Conservation (phyloP, 23 red algal genomes). For the Pyropia yezoensis region DNA sequence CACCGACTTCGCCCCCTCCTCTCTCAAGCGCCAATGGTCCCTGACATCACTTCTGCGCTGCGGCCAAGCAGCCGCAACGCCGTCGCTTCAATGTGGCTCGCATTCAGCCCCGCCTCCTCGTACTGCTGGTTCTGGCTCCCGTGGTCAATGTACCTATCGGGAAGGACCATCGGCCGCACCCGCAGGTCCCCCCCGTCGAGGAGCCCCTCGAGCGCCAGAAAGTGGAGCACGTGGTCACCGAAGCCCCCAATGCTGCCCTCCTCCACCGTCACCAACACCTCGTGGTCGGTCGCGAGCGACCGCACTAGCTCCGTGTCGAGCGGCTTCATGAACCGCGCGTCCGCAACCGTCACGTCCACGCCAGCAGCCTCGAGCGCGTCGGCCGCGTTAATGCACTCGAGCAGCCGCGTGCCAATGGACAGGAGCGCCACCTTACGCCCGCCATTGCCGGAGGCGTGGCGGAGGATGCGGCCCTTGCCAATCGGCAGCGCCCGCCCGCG, state of each 20-base stretch:
- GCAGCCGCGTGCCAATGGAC: slow-evolving; percentile 74
- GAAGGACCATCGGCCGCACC: background rate
- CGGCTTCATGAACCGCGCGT: slow-evolving; percentile 95
- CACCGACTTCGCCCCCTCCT: too few species aligned
- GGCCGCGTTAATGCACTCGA: slow-evolving; percentile 71
- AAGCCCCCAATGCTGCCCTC: slow-evolving; percentile 95
- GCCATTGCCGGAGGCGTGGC: slow-evolving; percentile 1
- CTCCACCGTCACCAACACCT: slow-evolving; percentile 87
- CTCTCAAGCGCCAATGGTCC: too few species aligned
- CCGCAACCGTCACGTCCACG: slow-evolving; percentile 67
- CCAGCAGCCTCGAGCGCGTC: slow-evolving; percentile 42
- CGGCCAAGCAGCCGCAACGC: slow-evolving; percentile 76
- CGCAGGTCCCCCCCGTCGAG: slow-evolving; percentile 64
- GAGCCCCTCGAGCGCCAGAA: slow-evolving; percentile 47
- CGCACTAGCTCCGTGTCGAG: slow-evolving; percentile 79
- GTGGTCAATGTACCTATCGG: slow-evolving; percentile 80
- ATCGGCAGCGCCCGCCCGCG: slow-evolving; percentile 55
- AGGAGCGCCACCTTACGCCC: slow-evolving; percentile 65
- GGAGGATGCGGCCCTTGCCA: slow-evolving; percentile 86
- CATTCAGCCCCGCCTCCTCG: slow-evolving; percentile 83
- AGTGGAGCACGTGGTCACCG: slow-evolving; percentile 88
- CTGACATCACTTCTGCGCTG: slow-evolving; percentile 20
- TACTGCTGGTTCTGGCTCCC: slow-evolving; percentile 86
- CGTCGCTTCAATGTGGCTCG: slow-evolving; percentile 63
- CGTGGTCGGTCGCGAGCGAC: slow-evolving; percentile 42